A percentile compares a stretch with the other conserved stretches of the same genome.
Evolutionary conservation across 306 rosid genomes (phyloP).

Genomic region (Dalbergia cochinchinensis): DNA sequence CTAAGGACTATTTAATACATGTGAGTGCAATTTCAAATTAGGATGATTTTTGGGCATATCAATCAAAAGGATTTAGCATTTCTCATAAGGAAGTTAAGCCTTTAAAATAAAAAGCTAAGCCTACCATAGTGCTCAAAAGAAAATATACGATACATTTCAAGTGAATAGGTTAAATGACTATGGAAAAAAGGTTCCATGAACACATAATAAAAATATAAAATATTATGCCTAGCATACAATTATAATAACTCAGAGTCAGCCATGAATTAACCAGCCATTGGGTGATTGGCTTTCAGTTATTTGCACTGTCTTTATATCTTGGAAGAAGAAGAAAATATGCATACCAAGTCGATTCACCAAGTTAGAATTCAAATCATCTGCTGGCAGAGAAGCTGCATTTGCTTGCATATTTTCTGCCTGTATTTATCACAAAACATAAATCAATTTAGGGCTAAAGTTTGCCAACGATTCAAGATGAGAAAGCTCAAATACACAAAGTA

Average conservation of each 20-base stretch:
- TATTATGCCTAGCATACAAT: background rate
- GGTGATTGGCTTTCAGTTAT: constrained; percentile 7
- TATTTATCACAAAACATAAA: constrained; percentile 38
- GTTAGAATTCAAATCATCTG: constrained; percentile 37
- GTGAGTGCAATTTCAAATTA: too few species aligned
- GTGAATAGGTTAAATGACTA: background rate
- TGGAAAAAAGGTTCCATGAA: background rate
- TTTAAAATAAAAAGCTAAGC: background rate
- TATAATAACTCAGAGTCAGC: background rate
- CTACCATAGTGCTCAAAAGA: background rate
- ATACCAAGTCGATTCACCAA: constrained; percentile 61
- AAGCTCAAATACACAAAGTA: constrained; percentile 2
- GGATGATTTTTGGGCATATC: too few species aligned
- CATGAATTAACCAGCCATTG: constrained; percentile 25
- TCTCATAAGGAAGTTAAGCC: background rate
- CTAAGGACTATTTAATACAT: too few species aligned
- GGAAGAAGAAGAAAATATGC: constrained; percentile 31
- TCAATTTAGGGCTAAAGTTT: constrained; percentile 42
- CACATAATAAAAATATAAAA: background rate
- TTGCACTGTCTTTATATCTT: constrained; percentile 16
- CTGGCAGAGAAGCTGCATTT: constrained; percentile 46
- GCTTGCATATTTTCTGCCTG: constrained; percentile 63
- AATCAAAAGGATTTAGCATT: too few species aligned
- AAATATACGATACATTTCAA: background rate
- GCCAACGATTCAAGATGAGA: constrained; percentile 22